phyloP scores from a whole-genome alignment of 805 yeast genomes.

The Ogataea sp. region DNA sequence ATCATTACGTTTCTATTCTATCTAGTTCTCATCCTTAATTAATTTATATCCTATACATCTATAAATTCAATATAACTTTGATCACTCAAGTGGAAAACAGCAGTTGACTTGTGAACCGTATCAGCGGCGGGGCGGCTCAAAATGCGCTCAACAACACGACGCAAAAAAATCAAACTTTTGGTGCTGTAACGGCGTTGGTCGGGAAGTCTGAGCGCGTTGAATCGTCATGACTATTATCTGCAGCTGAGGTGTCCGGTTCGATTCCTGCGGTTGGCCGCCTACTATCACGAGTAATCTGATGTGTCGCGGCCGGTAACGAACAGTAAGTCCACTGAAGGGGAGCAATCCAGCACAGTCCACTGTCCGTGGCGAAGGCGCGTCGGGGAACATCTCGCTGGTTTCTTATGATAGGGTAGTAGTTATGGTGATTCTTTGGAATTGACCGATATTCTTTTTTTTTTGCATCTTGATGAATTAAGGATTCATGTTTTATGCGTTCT shows the following conservation, averaged over 20 bases:
- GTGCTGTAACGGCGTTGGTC: conserved; percentile 26
- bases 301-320: conserved; percentile 20
- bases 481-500: neutral
- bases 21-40: too few species aligned
- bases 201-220: conserved; percentile 20
- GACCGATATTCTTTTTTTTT: conserved; percentile 12
- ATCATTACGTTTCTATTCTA: too few species aligned
- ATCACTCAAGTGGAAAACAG: too few species aligned
- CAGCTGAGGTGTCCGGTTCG: conserved; percentile 36
- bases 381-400: conserved; percentile 30
- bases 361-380: conserved; percentile 33
- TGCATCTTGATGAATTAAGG: too few species aligned
- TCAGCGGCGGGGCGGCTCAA: too few species aligned
- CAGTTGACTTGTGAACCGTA: too few species aligned
- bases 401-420: conserved; percentile 15
- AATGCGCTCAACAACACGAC: too few species aligned
- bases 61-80: neutral
- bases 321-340: conserved; percentile 32
- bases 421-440: conserved; percentile 12
- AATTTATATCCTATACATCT: neutral
- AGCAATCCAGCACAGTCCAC: conserved; percentile 36
- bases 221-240: conserved; percentile 10
- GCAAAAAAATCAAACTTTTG: too few species aligned
- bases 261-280: conserved; percentile 28
- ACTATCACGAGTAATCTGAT: conserved; percentile 26